Conservation (phyloP, 1,139 yeast genomes). For the Tardiomyces digboiensis region DNA sequence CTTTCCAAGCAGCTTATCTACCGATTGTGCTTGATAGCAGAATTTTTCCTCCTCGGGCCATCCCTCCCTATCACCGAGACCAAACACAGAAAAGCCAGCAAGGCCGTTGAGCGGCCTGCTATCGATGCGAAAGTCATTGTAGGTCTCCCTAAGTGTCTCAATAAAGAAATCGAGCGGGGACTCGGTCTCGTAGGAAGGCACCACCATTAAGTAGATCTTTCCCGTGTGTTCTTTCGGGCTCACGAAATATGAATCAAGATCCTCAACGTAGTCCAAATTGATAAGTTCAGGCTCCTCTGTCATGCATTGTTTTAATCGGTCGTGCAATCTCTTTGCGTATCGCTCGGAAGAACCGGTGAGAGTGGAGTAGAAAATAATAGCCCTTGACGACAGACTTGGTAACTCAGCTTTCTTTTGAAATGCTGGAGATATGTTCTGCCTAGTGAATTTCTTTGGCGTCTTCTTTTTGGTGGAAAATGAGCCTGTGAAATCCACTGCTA, state of each 20-base stretch:
- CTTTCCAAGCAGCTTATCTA: slow-evolving; percentile 71
- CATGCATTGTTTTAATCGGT: slow-evolving; percentile 30
- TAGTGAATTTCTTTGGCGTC: neutral
- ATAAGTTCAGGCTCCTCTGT: slow-evolving; percentile 41
- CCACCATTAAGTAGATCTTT: slow-evolving; percentile 57
- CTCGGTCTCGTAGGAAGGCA: slow-evolving; percentile 90
- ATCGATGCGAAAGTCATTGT: slow-evolving; percentile 78
- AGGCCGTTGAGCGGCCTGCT: slow-evolving; percentile 58
- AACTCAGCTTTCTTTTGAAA: neutral
- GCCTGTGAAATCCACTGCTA: neutral
- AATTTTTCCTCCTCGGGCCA: slow-evolving; percentile 65
- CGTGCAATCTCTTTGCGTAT: slow-evolving; percentile 44
- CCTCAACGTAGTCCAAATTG: slow-evolving; percentile 76
- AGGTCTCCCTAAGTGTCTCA: slow-evolving; percentile 71
- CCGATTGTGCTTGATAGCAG: slow-evolving; percentile 75
- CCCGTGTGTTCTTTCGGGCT: slow-evolving; percentile 41
- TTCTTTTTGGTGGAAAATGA: neutral
- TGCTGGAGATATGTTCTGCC: neutral
- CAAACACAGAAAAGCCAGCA: slow-evolving; percentile 77
- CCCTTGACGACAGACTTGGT: slow-evolving; percentile 18
- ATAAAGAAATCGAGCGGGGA: slow-evolving; percentile 85
- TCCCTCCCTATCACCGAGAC: slow-evolving; percentile 80
- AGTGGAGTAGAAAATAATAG: slow-evolving; percentile 71
- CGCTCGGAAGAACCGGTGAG: slow-evolving; percentile 75
- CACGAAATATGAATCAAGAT: slow-evolving; percentile 73